Evolutionary conservation across 2,329 filamentous ascomycete genomes (phyloP), one percentile per base, ranked within the genome.

Genomic region (Chaetomium sp.): DNA sequence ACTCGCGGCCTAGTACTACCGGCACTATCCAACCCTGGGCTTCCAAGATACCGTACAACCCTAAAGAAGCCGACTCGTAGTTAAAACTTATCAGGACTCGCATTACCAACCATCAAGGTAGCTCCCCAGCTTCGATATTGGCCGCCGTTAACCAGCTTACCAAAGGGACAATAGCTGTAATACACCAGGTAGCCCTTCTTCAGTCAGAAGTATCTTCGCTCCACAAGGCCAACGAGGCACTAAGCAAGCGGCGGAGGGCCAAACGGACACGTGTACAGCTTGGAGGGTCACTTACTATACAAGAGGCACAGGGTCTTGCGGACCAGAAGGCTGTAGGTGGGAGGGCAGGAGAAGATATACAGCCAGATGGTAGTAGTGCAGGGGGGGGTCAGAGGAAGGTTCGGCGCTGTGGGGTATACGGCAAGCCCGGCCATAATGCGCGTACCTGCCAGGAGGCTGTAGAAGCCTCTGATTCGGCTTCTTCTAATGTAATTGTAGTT

Each of bases 151-250:
- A 67, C 57, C 50, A 63, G 35, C 47, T 67, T 45, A 42, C 57
- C 16, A 65, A 65, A 50, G 47, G 59, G 56, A 63, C 47, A 9
- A 57, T 55, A 33, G 60, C 65, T 60, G 33, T 67, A 13, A 67
- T 65, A 35, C 35, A 63, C 62, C 0, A 65, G 57, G 59, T 66
- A 27, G 61, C 61, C 51, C 58, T 66, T n/a, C 59, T 65, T 51
- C n/a, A 29, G 2, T 2, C 27, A 49, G 63, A 65, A 55, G n/a
- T 31, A 27, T 63, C 88, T 87, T 60, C n/a, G 35, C 35, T 38
- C 35, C 35, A 9, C 35, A 38, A 38, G 35, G 35, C 35, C 10
- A 38, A 38, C 35, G 47, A 50, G 47, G 47, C 23, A 50, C 23
- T 50, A 50, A 60, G 59, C 35, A 61, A 61, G 59, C 59, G 50